These are phyloP conservation scores for Moelleriella libera DNA, from an alignment of 2,329 filamentous ascomycete genomes.

Conservation along the genomic window DNA sequence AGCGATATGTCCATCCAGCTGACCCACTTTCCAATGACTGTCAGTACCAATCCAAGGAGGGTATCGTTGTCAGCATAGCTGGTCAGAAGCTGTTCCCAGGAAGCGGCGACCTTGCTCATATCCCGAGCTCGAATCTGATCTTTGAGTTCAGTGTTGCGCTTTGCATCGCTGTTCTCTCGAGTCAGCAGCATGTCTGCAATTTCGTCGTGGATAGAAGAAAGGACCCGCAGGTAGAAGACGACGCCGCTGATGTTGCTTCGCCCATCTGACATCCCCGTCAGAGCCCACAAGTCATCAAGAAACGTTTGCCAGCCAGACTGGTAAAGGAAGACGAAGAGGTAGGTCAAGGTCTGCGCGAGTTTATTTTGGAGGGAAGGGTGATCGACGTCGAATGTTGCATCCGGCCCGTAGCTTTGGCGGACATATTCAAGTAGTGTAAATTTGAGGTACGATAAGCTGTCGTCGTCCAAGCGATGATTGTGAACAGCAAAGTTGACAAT, in stretches of 20 bases:
- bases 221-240: conserved; percentile 74
- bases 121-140: conserved; percentile 79
- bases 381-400: conserved; percentile 48
- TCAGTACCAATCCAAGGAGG: conserved; percentile 77
- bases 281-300: conserved; percentile 72
- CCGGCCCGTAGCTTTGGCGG: conserved; percentile 55
- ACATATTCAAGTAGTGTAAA: conserved; percentile 73
- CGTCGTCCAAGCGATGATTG: conserved; percentile 57
- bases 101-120: conserved; percentile 72
- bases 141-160: conserved; percentile 79
- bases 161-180: conserved; percentile 63
- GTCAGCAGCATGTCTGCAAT: conserved; percentile 86
- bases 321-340: conserved; percentile 81
- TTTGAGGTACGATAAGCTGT: conserved; percentile 62
- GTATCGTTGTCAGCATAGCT: conserved; percentile 60
- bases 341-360: conserved; percentile 88
- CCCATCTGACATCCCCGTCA: conserved; percentile 53
- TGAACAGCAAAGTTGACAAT: conserved; percentile 87
- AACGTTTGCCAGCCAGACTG: conserved; percentile 76
- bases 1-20: conserved; percentile 97
- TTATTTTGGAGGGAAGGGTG: conserved; percentile 81
- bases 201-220: conserved; percentile 88
- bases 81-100: conserved; percentile 82
- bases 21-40: conserved; percentile 91
- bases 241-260: conserved; percentile 63